These are phyloP conservation scores for Solanum arcanum DNA, from an alignment of 257 asterid genomes.

Conservation along the genomic window DNA sequence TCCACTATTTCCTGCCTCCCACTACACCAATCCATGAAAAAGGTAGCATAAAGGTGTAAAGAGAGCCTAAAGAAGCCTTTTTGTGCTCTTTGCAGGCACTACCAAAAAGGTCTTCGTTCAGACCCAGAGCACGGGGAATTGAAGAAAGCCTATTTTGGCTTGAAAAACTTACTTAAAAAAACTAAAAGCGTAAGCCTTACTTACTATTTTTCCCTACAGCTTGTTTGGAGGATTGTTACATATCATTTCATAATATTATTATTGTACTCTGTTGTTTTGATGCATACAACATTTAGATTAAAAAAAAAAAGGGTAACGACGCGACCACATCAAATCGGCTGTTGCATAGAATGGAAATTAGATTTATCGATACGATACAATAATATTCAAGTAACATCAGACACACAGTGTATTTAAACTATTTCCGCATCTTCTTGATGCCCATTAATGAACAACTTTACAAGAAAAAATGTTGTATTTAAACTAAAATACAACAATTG, in stretches of 20 bases:
- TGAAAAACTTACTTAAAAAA: slow-evolving; percentile 84
- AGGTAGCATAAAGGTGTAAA: not conserved
- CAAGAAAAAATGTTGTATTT: not conserved
- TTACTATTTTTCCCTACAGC: not conserved
- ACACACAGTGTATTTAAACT: not conserved
- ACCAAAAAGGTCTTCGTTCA: slow-evolving; percentile 90
- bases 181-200: slow-evolving; percentile 51
- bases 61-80: not conserved
- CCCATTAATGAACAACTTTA: not conserved
- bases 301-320: not conserved
- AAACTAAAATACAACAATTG: too few relatives aligned
- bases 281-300: not conserved
- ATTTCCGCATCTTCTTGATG: not conserved
- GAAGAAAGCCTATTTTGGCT: slow-evolving; percentile 85
- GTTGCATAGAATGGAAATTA: not conserved
- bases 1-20: not conserved
- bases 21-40: not conserved
- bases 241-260: not conserved
- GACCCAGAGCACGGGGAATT: slow-evolving; percentile 90
- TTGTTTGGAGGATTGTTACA: not conserved
- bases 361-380: not conserved
- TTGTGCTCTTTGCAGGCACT: slow-evolving; percentile 45
- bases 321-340: not conserved
- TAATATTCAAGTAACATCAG: not conserved
- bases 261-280: not conserved